Base-by-base conservation (phyloP, 805 yeast genomes). In the Vanderwaltozyma verrucispora region DNA sequence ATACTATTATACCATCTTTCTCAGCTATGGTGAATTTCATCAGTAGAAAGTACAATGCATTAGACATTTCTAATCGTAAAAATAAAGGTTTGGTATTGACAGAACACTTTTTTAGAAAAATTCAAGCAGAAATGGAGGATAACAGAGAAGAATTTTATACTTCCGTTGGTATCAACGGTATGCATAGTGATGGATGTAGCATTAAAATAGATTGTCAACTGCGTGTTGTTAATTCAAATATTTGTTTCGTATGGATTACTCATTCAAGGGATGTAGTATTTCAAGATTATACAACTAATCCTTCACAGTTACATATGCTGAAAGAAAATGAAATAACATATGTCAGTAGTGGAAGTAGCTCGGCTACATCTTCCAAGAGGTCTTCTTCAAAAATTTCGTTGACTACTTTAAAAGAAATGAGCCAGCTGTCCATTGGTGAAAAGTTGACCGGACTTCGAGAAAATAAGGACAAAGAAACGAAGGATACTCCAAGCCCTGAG, bases 81-180 rank as follows among this genome's bases (percentile, higher is more conserved):
- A 59, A 56, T 37, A 56, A 43, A 41, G 96, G 96, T 1, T 60
- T 84, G 35, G 95, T 88, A 0, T 63, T 88, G 11, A 94, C 96
- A 0, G 97, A 88, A 57, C 96, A 87, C 59, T 80, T 82, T 54
- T 87, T 89, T 62, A 71, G 96, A 44, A 77, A 78, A 46, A 68
- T 75, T 37, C 67, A 69, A 39, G 77, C 81, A 1, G 64, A 69
- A 37, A 53, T 52, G 47, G 57, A 54, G 32, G 61, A 56, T n/a
- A 47, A 54, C 23, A 71, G 66, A 33, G 71, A 71, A 18, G 75
- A 72, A 6, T 60, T 75, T 33, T 79, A 81, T 41, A 67, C 69
- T 21, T 79, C 87, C 1, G 65, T 70, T 17, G 94, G 94, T 28
- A 67, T 86, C 9, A 65, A 67, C 40, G 95, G 82, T 10, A 49